Evolutionary conservation across 257 asterid species (phyloP).

Genomic region (Pogostemon cablin): DNA sequence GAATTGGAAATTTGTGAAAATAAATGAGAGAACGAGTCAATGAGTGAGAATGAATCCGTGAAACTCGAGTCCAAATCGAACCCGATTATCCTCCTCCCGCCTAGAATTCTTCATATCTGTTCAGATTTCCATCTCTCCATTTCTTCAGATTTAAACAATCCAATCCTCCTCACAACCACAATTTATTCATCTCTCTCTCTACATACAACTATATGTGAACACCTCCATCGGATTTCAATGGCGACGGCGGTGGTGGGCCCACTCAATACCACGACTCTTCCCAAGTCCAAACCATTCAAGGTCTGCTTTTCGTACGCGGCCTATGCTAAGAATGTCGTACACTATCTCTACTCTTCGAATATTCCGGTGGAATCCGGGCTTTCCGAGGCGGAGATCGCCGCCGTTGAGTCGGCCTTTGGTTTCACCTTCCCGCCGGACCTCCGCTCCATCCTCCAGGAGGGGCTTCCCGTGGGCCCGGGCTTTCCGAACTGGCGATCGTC

Average conservation of each 20-base stretch:
- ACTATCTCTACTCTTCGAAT: slow-evolving; percentile 50
- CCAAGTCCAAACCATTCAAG: slow-evolving; percentile 44
- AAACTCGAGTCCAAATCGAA: slow-evolving; percentile 34
- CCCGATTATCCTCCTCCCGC: slow-evolving; percentile 37
- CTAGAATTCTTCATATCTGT: slow-evolving; percentile 20
- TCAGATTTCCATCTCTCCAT: slow-evolving; percentile 13
- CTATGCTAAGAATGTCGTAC: slow-evolving; percentile 71
- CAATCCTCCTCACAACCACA: not conserved
- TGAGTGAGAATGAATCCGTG: not conserved
- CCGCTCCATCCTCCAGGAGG: slow-evolving; percentile 80
- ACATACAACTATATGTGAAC: slow-evolving; percentile 6
- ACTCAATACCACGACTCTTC: slow-evolving; percentile 33
- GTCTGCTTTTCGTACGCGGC: slow-evolving; percentile 94
- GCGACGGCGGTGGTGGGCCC: slow-evolving; percentile 37
- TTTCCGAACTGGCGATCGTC: slow-evolving; percentile 92
- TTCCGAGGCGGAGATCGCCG: slow-evolving; percentile 58
- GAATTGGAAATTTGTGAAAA: not conserved
- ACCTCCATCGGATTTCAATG: slow-evolving; percentile 28
- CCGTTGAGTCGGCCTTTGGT: slow-evolving; percentile 51
- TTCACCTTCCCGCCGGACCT: slow-evolving; percentile 87
- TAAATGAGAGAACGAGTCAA: slow-evolving; percentile 35
- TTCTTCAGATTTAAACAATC: slow-evolving; percentile 16
- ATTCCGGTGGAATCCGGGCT: slow-evolving; percentile 76
- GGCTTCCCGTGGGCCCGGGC: slow-evolving; percentile 79
- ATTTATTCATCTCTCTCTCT: not conserved